A percentile compares a stretch with the other conserved stretches of the same genome.
Conservation (phyloP, 805 yeast species). For the Ogataea henricii region DNA sequence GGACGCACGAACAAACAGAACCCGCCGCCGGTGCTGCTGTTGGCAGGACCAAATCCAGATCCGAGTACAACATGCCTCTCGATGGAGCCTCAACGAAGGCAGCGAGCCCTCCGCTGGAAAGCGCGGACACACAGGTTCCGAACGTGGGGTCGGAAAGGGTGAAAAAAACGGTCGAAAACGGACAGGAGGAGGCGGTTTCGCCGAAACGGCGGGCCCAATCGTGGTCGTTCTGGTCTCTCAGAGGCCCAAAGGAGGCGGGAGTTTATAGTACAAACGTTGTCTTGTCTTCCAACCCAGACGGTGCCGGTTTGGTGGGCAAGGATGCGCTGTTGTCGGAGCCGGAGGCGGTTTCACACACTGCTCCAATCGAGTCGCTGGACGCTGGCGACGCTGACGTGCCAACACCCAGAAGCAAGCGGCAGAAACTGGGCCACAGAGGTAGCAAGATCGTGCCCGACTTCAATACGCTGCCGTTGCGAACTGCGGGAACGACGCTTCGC, state of each 20-base stretch:
- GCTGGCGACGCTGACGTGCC: neutral
- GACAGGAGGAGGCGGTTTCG: neutral
- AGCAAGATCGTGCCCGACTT: slow-evolving; percentile 34
- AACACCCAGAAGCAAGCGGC: slow-evolving; percentile 16
- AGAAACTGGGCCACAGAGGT: slow-evolving; percentile 12
- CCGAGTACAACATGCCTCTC: slow-evolving; percentile 4
- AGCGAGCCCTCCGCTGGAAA: neutral
- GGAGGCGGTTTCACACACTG: slow-evolving; percentile 10
- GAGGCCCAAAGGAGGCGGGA: neutral
- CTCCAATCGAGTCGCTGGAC: slow-evolving; percentile 1
- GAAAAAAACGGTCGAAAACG: slow-evolving; percentile 18
- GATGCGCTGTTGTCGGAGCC: slow-evolving; percentile 31
- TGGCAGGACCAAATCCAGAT: neutral
- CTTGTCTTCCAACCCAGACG: neutral
- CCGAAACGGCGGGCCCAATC: slow-evolving; percentile 23
- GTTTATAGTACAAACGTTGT: neutral
- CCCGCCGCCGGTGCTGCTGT: neutral
- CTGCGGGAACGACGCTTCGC: slow-evolving; percentile 13
- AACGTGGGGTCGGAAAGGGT: slow-evolving; percentile 8
- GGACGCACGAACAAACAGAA: slow-evolving; percentile 16
- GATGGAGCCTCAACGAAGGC: neutral
- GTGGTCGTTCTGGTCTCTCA: slow-evolving; percentile 33
- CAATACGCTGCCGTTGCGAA: slow-evolving; percentile 29
- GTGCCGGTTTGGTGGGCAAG: slow-evolving; percentile 7
- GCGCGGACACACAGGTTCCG: neutral